phyloP scores from a whole-genome alignment of 768 basidiomycete species.

The Favolaschia claudopus region DNA sequence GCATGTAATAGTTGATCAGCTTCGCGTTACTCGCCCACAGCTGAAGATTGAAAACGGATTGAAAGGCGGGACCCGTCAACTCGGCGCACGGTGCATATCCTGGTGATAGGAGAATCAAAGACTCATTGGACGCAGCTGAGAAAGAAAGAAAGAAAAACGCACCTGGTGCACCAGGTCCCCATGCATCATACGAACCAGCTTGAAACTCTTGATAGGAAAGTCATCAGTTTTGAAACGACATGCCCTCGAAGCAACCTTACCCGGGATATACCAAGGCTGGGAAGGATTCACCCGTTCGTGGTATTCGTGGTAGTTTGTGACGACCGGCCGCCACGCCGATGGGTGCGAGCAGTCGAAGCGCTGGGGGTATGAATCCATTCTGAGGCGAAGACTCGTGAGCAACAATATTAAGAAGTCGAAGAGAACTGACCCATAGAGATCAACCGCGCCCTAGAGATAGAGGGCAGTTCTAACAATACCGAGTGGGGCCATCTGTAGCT shows the following conservation, averaged over 20 bases:
- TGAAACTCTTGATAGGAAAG: conserved; percentile 55
- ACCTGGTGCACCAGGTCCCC: conserved; percentile 81
- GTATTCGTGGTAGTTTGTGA: conserved; percentile 71
- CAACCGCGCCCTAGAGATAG: conserved; percentile 65
- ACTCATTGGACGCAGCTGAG: background rate
- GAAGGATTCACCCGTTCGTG: conserved; percentile 58
- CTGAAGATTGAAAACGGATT: conserved; percentile 80
- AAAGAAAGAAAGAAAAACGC: background rate
- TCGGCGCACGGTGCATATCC: conserved; percentile 71
- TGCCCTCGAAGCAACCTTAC: conserved; percentile 40
- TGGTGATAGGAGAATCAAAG: conserved; percentile 28
- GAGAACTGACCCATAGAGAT: conserved; percentile 69
- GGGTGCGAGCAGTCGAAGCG: conserved; percentile 84
- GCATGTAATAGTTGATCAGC: conserved; percentile 86
- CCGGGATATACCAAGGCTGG: conserved; percentile 77
- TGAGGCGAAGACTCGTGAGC: conserved; percentile 23
- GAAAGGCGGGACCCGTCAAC: conserved; percentile 76
- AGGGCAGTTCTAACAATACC: background rate
- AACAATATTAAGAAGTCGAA: too few species aligned
- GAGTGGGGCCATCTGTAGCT: background rate
- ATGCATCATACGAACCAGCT: conserved; percentile 83
- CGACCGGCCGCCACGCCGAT: conserved; percentile 66
- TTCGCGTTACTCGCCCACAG: conserved; percentile 87
- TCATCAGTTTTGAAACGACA: conserved; percentile 4
- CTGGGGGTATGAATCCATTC: conserved; percentile 78